phyloP scores from a whole-genome alignment of 306 rosid species.

The Lupinus albus region DNA sequence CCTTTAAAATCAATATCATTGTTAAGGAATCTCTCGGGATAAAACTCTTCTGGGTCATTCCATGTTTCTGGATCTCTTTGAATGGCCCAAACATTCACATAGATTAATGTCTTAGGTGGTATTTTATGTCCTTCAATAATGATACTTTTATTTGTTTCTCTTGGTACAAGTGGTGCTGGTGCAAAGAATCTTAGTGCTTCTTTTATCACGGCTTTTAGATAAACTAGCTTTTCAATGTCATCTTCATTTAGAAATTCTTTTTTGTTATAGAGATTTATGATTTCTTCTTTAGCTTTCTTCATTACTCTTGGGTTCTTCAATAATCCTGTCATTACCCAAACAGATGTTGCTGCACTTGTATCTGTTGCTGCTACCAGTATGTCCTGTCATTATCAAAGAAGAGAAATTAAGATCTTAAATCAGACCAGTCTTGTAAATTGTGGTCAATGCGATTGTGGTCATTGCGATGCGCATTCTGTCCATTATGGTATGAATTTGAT shows the following conservation, averaged over 20 bases:
- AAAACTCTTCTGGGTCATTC: too few species aligned
- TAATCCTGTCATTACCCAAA: conserved; percentile 25
- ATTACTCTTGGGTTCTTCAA: conserved; percentile 22
- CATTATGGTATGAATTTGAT: too few species aligned
- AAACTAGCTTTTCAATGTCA: conserved; percentile 1
- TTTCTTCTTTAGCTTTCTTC: conserved; percentile 23
- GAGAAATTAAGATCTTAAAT: neutral
- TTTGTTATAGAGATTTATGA: neutral
- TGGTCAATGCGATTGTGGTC: too few species aligned
- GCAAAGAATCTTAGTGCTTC: conserved; percentile 7
- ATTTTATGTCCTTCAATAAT: conserved; percentile 17
- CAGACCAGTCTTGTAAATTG: too few species aligned
- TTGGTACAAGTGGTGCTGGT: conserved; percentile 14
- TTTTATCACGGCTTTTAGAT: conserved; percentile 30
- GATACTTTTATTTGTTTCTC: conserved; percentile 13
- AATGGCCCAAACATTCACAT: conserved; percentile 22
- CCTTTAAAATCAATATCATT: neutral
- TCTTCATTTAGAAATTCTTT: conserved; percentile 21
- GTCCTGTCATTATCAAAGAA: neutral
- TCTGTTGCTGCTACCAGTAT: conserved; percentile 13
- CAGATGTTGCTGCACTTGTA: conserved; percentile 20
- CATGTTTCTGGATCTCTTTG: neutral
- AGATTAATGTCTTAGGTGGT: conserved; percentile 15
- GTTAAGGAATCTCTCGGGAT: neutral
- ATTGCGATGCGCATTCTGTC: too few species aligned